phyloP scores from a whole-genome alignment of 2,329 filamentous ascomycete genomes.

The Sarocladium oryzae region DNA sequence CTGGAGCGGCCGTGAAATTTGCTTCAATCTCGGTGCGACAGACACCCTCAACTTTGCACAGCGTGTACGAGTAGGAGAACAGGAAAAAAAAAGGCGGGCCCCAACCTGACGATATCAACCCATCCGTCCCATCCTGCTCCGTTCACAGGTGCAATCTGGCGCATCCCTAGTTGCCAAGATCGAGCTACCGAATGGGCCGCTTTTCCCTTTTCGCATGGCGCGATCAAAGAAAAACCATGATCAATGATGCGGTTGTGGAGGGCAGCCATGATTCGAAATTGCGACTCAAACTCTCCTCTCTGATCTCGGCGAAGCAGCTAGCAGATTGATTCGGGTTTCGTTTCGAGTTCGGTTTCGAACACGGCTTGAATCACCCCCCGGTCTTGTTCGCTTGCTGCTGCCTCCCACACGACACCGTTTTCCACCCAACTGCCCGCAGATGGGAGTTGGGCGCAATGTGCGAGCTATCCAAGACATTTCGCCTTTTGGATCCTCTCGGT shows the following conservation, averaged over 20 bases:
- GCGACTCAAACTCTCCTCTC: too few relatives aligned
- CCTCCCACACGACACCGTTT: too few relatives aligned
- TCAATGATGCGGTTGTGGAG: constrained; percentile 5
- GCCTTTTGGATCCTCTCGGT: neutral
- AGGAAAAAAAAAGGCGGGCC: neutral
- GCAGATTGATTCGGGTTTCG: neutral
- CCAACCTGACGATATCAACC: neutral
- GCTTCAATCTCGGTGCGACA: constrained; percentile 8
- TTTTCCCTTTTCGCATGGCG: neutral
- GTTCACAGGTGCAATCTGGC: neutral
- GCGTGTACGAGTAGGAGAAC: neutral
- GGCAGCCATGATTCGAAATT: too few relatives aligned
- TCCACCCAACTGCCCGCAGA: too few relatives aligned
- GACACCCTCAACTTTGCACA: neutral
- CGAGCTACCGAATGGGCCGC: neutral
- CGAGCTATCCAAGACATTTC: neutral
- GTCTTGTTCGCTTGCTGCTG: neutral
- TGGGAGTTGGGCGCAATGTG: too few relatives aligned
- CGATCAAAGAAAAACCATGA: too few relatives aligned
- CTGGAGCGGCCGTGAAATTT: constrained; percentile 3
- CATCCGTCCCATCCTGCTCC: neutral
- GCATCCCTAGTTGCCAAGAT: neutral
- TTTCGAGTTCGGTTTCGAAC: constrained; percentile 2
- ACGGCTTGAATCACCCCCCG: neutral
- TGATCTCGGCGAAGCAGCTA: neutral